Evolutionary conservation across 2,329 filamentous ascomycete genomes (phyloP).

Genomic region (Shiraia bambusicola): DNA sequence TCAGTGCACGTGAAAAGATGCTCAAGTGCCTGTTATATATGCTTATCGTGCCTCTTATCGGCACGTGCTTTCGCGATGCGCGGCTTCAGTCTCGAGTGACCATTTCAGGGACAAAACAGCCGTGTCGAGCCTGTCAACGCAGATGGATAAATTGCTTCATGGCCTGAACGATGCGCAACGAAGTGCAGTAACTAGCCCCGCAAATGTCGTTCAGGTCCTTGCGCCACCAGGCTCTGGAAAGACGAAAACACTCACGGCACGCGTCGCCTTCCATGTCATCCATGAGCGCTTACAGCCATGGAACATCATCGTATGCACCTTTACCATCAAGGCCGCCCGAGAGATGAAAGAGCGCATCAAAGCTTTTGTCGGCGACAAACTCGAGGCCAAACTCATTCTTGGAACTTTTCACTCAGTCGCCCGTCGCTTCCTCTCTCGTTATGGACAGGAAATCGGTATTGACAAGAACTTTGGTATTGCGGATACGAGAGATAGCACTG

Average conservation of each 20-base stretch:
- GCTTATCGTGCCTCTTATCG: background rate
- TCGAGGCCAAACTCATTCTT: constrained; percentile 75
- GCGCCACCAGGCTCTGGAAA: constrained; percentile 75
- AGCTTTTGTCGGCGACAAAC: constrained; percentile 73
- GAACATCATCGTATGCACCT: constrained; percentile 93
- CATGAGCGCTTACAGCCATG: constrained; percentile 71
- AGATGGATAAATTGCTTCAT: constrained; percentile 58
- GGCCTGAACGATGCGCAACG: constrained; percentile 67
- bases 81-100: background rate
- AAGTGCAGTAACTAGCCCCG: constrained; percentile 63
- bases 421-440: constrained; percentile 77
- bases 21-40: too few relatives aligned
- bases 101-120: constrained; percentile 6
- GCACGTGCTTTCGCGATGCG: background rate
- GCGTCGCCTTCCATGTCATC: constrained; percentile 84
- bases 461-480: constrained; percentile 86
- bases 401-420: constrained; percentile 96
- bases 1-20: too few relatives aligned
- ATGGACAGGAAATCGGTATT: constrained; percentile 82
- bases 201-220: constrained; percentile 61
- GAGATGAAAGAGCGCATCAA: constrained; percentile 93
- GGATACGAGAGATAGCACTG: constrained; percentile 76
- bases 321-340: constrained; percentile 89
- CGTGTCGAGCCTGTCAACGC: constrained; percentile 6
- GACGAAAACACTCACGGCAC: constrained; percentile 90